These are phyloP conservation scores for Cotoneaster glaucophyllus DNA, from an alignment of 306 rosid species.

Conservation along the genomic window DNA sequence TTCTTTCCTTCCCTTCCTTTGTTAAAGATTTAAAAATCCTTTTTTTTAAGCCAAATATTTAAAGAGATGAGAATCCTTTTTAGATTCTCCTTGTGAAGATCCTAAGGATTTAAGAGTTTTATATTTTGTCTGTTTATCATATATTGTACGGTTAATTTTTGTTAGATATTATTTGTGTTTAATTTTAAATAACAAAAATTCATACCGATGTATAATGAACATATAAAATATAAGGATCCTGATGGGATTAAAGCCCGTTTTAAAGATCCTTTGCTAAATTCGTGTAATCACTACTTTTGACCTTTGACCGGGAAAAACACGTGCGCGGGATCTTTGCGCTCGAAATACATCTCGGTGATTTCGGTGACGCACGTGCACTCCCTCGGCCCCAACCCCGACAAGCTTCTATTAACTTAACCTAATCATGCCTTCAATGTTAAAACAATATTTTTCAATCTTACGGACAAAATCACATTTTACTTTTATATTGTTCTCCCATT, in stretches of 20 bases:
- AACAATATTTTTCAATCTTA: constrained; percentile 8
- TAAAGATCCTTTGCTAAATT: constrained; percentile 13
- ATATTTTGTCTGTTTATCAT: too few relatives aligned
- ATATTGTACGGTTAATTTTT: too few relatives aligned
- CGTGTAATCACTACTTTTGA: constrained; percentile 49
- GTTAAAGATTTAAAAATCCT: background rate
- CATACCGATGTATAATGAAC: too few relatives aligned
- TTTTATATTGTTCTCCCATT: background rate
- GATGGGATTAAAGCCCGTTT: too few relatives aligned
- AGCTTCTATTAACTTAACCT: constrained; percentile 37
- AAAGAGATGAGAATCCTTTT: too few relatives aligned
- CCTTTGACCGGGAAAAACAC: constrained; percentile 72
- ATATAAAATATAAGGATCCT: too few relatives aligned
- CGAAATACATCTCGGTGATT: constrained; percentile 47
- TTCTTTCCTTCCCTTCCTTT: background rate
- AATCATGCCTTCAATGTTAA: constrained; percentile 49
- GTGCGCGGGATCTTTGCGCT: constrained; percentile 54
- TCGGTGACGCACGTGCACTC: constrained; percentile 79
- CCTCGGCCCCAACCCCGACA: constrained; percentile 35
- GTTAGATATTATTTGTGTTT: too few relatives aligned
- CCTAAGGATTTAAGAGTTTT: too few relatives aligned
- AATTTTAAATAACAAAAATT: too few relatives aligned
- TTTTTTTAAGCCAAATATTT: too few relatives aligned
- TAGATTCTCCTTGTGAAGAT: too few relatives aligned
- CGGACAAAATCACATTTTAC: background rate